phyloP scores from a whole-genome alignment of 1,139 yeast genomes.

The Geotrichum citri-aurantii region DNA sequence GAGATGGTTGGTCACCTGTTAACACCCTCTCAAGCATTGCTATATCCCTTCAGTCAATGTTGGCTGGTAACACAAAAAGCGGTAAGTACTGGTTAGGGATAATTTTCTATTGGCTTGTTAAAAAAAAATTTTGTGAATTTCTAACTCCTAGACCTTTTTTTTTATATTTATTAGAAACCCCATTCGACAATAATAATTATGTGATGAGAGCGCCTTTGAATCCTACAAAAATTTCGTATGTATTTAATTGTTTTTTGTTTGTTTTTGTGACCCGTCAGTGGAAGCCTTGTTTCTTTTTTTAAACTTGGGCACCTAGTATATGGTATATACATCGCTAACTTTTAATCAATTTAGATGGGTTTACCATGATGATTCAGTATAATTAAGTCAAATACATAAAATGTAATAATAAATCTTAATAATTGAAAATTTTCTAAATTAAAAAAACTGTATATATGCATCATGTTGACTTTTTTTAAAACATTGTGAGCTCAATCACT shows the following conservation, averaged over 20 bases:
- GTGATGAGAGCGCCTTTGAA: constrained; percentile 49
- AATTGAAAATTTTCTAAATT: too few relatives aligned
- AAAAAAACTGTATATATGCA: too few relatives aligned
- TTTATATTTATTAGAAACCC: constrained; percentile 32
- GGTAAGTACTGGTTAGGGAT: constrained; percentile 32
- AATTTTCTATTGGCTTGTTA: too few relatives aligned
- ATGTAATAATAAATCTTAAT: too few relatives aligned
- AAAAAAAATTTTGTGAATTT: too few relatives aligned
- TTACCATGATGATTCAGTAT: constrained; percentile 46
- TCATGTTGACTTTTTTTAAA: not conserved
- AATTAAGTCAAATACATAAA: constrained; percentile 10
- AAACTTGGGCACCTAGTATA: too few relatives aligned
- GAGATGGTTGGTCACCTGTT: constrained; percentile 70
- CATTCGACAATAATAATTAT: constrained; percentile 51
- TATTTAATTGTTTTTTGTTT: not conserved
- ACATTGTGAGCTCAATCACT: not conserved
- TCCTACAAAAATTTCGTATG: constrained; percentile 46
- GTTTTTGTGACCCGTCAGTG: not conserved
- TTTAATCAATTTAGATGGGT: constrained; percentile 32
- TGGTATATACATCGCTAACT: not conserved
- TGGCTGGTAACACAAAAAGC: constrained; percentile 43
- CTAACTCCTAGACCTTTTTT: not conserved
- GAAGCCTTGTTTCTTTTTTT: not conserved
- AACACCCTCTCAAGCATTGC: constrained; percentile 51
- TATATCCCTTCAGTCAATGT: constrained; percentile 61